Base-by-base conservation (phyloP, 2,329 filamentous ascomycete species). In the Stylonectria norvegica region DNA sequence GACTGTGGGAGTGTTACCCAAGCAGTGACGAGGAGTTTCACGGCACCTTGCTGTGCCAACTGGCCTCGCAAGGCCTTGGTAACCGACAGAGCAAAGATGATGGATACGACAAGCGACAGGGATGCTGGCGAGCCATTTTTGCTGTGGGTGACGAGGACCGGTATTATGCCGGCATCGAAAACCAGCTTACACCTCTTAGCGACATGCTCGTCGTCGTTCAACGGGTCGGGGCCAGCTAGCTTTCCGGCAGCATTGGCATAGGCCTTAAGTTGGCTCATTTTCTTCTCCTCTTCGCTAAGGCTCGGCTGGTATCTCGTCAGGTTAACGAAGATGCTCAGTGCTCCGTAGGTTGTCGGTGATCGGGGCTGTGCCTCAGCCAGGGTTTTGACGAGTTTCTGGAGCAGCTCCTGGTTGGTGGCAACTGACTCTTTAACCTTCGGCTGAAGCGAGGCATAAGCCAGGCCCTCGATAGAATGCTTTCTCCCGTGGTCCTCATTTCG, bases 21-120 rank as follows among this genome's bases (percentile, higher is more conserved):
- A 39, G 83, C 77, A 11, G 83, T 78, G 18, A 97, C 76, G 16
- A 97, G 75, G 2, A 96, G 76, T 54, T 86, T 93, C 14, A 96
- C 79, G 2, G 87, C 89, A n/a, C 93, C 93, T 71, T 97, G 90
- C 59, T 97, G 93, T 3, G 89, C 87, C 49, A 98, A 81, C 34
- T 79, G 75, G 1, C 89, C 86, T 9, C 93, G 81, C 41, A 89
- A 74, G 40, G 80, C 80, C 27, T 82, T 73, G n/a, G 81, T 83
- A 55, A 83, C 81, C 14, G 89, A 83, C 4, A 98, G 70, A 0
- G 88, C 81, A 45, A 87, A 78, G 22, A 97, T 69, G 45, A 95
- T 90, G 33, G 81, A 80, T 37, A 87, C 76, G 38, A 85, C 83
- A 19, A 95, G 79, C 12, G 79, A 74, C 7, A 91, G 72, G 5